A percentile compares a stretch with the other conserved stretches of the same genome.
Conservation (phyloP, 2,329 filamentous ascomycete species). For the Akanthomyces lecanii region DNA sequence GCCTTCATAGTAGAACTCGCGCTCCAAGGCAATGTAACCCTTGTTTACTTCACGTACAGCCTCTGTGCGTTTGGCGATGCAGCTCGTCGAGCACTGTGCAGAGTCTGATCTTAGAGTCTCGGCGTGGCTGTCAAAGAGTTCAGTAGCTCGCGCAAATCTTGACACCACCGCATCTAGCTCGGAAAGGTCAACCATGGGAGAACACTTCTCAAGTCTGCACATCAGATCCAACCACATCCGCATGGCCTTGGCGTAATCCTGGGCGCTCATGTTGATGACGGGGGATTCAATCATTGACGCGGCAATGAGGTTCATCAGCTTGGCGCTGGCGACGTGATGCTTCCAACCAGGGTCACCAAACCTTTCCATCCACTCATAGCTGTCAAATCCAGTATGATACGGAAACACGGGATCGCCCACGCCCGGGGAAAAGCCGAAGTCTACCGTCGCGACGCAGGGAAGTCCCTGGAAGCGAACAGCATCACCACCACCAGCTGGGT, state of each 20-base stretch:
- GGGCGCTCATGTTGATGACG: slow-evolving; percentile 37
- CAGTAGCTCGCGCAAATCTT: slow-evolving; percentile 26
- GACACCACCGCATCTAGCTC: slow-evolving; percentile 37
- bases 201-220: slow-evolving; percentile 25
- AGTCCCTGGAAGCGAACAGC: slow-evolving; percentile 46
- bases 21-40: slow-evolving; percentile 6
- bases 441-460: slow-evolving; percentile 60
- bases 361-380: slow-evolving; percentile 76
- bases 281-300: slow-evolving; percentile 37
- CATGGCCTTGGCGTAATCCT: slow-evolving; percentile 38
- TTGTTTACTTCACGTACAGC: background rate
- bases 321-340: slow-evolving; percentile 56
- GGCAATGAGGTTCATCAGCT: slow-evolving; percentile 37
- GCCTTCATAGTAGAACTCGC: slow-evolving; percentile 8
- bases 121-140: background rate
- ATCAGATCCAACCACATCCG: slow-evolving; percentile 32
- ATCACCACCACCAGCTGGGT: slow-evolving; percentile 55
- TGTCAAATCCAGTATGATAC: slow-evolving; percentile 84
- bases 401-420: slow-evolving; percentile 58
- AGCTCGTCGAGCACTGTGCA: background rate
- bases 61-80: background rate
- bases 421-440: slow-evolving; percentile 40
- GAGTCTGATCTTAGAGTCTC: background rate
- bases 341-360: slow-evolving; percentile 65
- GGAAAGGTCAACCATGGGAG: slow-evolving; percentile 31